These are phyloP conservation scores for Aquanectria penicillioides DNA, from an alignment of 2,329 filamentous ascomycete species.

Conservation along the genomic window DNA sequence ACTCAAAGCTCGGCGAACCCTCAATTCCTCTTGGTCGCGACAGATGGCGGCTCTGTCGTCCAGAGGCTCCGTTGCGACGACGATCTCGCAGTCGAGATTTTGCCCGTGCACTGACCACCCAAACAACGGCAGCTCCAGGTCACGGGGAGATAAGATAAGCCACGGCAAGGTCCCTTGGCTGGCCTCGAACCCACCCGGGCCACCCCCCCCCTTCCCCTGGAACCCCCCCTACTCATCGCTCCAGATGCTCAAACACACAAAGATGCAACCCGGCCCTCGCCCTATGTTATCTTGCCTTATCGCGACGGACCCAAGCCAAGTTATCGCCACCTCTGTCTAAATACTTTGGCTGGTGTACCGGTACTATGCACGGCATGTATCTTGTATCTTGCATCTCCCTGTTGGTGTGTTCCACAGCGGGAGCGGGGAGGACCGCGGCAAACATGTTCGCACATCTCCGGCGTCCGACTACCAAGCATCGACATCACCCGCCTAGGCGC, in stretches of 20 bases:
- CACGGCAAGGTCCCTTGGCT: neutral
- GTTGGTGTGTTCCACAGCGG: conserved; percentile 13
- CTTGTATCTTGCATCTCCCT: too few relatives aligned
- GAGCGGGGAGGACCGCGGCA: conserved; percentile 37
- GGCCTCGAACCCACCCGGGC: too few relatives aligned
- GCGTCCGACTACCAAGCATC: conserved; percentile 25
- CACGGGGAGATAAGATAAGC: conserved; percentile 45
- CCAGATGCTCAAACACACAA: too few relatives aligned
- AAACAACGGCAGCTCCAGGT: conserved; percentile 29
- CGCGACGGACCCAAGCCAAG: too few relatives aligned
- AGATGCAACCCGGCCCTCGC: neutral
- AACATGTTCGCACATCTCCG: conserved; percentile 38
- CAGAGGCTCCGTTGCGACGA: conserved; percentile 40
- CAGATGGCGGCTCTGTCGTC: conserved; percentile 36
- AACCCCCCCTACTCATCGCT: too few relatives aligned
- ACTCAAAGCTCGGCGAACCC: conserved; percentile 39
- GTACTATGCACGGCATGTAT: too few relatives aligned
- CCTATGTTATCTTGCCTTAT: conserved; percentile 31
- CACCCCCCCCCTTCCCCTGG: too few relatives aligned
- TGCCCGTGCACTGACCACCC: conserved; percentile 44
- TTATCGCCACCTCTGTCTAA: too few relatives aligned
- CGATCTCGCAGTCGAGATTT: conserved; percentile 44
- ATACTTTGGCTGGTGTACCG: too few relatives aligned
- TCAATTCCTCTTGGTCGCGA: conserved; percentile 43
- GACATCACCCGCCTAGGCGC: neutral